phyloP scores from a whole-genome alignment of 176 grass and related monocot species.

The Carex scoparia region DNA sequence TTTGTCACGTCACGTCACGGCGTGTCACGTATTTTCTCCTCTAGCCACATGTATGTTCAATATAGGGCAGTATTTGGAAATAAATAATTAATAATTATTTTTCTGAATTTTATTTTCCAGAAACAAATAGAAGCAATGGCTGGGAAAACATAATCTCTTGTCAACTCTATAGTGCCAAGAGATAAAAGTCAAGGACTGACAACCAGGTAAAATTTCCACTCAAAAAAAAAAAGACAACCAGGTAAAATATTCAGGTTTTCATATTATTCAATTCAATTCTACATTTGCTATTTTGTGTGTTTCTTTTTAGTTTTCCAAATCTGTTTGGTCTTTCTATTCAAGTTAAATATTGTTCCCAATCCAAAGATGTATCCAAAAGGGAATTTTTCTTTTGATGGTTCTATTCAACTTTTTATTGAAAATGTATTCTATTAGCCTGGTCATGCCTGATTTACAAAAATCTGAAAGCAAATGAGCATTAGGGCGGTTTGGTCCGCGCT shows the following conservation, averaged over 20 bases:
- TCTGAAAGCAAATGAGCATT: too few relatives aligned
- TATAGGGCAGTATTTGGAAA: neutral
- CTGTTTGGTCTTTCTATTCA: neutral
- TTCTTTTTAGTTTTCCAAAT: neutral
- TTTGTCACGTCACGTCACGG: too few relatives aligned
- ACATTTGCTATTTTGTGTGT: neutral
- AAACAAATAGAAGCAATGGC: slow-evolving; percentile 62
- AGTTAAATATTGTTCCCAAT: neutral
- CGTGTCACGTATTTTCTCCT: too few relatives aligned
- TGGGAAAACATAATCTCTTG: slow-evolving; percentile 39
- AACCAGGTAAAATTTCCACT: too few relatives aligned
- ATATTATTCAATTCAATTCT: neutral
- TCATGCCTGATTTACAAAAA: too few relatives aligned
- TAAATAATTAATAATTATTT: neutral
- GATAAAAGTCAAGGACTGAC: slow-evolving; percentile 26
- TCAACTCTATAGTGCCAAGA: slow-evolving; percentile 30
- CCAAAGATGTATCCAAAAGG: neutral
- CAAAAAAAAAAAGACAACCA: slow-evolving; percentile 17
- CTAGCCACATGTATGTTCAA: too few relatives aligned
- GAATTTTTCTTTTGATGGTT: neutral
- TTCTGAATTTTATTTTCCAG: slow-evolving; percentile 32
- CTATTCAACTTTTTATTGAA: too few relatives aligned
- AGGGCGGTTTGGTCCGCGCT: too few relatives aligned
- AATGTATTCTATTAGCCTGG: too few relatives aligned
- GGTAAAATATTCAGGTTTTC: slow-evolving; percentile 33